Evolutionary conservation across 2,329 filamentous ascomycete species (phyloP), one percentile per base, ranked within the genome.

Genomic region (Alternaria sp.): DNA sequence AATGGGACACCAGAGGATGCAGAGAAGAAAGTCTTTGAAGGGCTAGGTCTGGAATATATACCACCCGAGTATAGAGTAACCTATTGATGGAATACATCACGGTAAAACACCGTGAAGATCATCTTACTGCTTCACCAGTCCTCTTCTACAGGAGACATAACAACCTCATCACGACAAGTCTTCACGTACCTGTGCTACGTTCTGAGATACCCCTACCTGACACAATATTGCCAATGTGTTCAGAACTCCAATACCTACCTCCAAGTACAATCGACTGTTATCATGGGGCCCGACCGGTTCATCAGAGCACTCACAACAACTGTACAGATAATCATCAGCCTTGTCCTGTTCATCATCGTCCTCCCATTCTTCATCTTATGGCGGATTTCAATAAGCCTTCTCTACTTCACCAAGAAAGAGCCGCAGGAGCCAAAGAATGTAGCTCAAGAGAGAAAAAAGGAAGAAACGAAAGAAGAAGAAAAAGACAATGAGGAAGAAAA

Each of bases 11-110:
- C 91, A 81, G 79, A 87, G 71, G 88, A 90, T 65, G 91, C 93
- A 5, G 93, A 97, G 80, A 88, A 82, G 77, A 65, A 87, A 61
- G 89, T 97, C 0, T 96, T 98, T 82, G 85, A 88, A 61, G 90
- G 89, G 0, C 72, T 97, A 62, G 90, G 86, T 0, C 78, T 97
- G 58, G 72, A 70, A 41, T 83, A 72, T 58, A 61, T 80, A 21
- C 75, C 77, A 51, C 80, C 81, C 3, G 73, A 72, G 63, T 77
- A 79, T 63, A 74, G 81, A 51, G 80, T 79, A 54, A 83, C 81
- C 24, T 77, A 78, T 51, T 82, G 69, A 77, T 29, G 9, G 17
- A 5, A 45, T 11, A 14, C 5, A 26, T 45, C 24, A 31, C 7
- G n/a, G 3, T 14, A 26, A 3, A 24, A 13, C 13, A 23, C 10